Conservation (phyloP, 495 filamentous ascomycete species). For the Annulohypoxylon maeteangense region DNA sequence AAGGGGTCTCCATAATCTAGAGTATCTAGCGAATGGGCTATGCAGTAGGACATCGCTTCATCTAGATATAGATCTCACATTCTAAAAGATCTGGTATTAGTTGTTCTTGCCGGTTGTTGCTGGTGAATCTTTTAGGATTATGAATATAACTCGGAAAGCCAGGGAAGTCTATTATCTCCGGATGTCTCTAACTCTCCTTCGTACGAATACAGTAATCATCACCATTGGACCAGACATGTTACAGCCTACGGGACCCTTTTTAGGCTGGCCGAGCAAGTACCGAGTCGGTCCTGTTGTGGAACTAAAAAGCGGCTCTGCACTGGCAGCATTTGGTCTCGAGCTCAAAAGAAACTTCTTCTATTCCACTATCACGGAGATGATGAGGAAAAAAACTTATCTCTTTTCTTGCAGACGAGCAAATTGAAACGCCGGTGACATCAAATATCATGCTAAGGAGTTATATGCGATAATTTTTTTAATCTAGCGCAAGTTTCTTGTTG, state of each 20-base stretch:
- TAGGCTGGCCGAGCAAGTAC: constrained; percentile 44
- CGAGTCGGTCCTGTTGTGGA: constrained; percentile 47
- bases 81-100: not conserved
- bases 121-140: not conserved
- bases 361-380: constrained; percentile 25
- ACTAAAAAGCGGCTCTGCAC: constrained; percentile 41
- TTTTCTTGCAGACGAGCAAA: not conserved
- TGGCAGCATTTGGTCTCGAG: constrained; percentile 41
- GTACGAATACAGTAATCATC: constrained; percentile 24
- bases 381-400: not conserved
- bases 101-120: not conserved
- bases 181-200: not conserved
- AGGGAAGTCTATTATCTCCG: not conserved
- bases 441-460: constrained; percentile 3
- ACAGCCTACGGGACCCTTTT: constrained; percentile 2
- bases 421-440: constrained; percentile 24
- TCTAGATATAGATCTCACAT: not conserved
- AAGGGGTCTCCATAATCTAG: constrained; percentile 6
- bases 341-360: constrained; percentile 12
- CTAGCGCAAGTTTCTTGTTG: not conserved
- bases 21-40: not conserved
- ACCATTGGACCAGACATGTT: constrained; percentile 27
- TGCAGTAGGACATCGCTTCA: not conserved
- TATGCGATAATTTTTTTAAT: constrained; percentile 7
- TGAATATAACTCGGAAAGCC: not conserved